Base-by-base conservation (phyloP, 148 eudicot genomes). In the Amaranthus cruentus region DNA sequence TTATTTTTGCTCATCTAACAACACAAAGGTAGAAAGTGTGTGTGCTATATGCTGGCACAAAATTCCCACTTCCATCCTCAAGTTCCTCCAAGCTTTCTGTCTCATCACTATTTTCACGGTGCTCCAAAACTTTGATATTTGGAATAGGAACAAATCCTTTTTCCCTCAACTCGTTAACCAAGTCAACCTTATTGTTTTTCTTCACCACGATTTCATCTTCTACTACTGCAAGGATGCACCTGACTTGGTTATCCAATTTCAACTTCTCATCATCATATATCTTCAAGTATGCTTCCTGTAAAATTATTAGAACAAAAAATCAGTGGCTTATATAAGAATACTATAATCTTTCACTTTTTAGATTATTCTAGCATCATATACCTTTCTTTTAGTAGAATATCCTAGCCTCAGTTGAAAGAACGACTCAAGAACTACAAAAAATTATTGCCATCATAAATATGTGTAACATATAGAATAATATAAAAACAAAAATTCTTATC, bases 181-280 rank as follows among this genome's bases (percentile, higher is more conserved):
- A 73, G 55, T 87, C 97, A 38, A 88, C 96, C 79, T 87, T 87
- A 82, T 86, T 95, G 76, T 90, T 90, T 78, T 87, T 95, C 87
- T 83, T 86, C 77, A 91, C 97, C 11, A 88, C 77, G 72, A 95
- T 86, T 64, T 87, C 91, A 46, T 87, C 96, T 51, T 87, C 90
- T 60, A 95, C 97, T 69, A 95, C 99, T 73, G 84, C 90, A 18
- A 84, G 86, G 60, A 95, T 91, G 68, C 91, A 95, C 78, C 96
- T 82, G 11, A 88, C 89, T 80, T 86, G 93, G 83, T 95, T 91
- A 49, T 86, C 88, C 60, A 90, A 73, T 75, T 82, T 92, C 66
- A 83, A 49, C 74, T 88, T 48, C 66, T 94, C 98, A 50, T 56
- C 28, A 70, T 89, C 81, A 62, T 87, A 90, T 72, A 84, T 89